Base-by-base conservation (phyloP, 1,139 yeast species). In the Diutina neorugosa region DNA sequence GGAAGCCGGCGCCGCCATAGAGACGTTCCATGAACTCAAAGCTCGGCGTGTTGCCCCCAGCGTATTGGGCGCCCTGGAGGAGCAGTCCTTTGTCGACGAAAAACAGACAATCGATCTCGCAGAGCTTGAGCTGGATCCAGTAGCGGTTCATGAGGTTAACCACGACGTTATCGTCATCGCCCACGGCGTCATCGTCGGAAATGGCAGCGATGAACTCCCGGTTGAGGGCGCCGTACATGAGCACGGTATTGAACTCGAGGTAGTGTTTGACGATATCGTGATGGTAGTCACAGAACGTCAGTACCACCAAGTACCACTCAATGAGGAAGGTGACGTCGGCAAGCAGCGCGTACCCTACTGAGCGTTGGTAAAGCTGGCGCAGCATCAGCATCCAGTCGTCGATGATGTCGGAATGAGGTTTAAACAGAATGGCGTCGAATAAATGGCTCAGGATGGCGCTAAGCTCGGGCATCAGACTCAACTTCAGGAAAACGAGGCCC, bases 41-140 rank as follows among this genome's bases (percentile, higher is more conserved):
- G 65, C 16, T 27, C 1, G 76, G 74, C 11, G 64, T 61, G 25
- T 67, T 56, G 0, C 71, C 59, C 52, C 62, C 61, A 51, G 62
- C 65, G 50, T 67, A 61, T 52, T 64, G 65, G 42, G 63, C 61
- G n/a, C 69, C 64, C n/a, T 65, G 60, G 49, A 69, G 56, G 16
- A 68, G 59, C 14, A 68, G 62, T 1, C 71, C 71, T 54, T 66
- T 66, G 52, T 60, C 63, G 55, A 67, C 73, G 58, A 69, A 68
- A 55, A 66, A 68, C 11, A 68, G 60, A 25, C 60, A 61, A 34
- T 66, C 71, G 20, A 69, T 55, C 55, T 69, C 73, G 18, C 65
- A 58, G 27, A 68, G 53, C 47, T 73, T 58, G 14, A 69, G 54
- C 54, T 68, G 66, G 14, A 66, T 59, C 73, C 73, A 69, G 53